A percentile compares a stretch with the other conserved stretches of the same genome.
Evolutionary conservation across 2,329 filamentous ascomycete species (phyloP).

Genomic region (Dothistroma pini): DNA sequence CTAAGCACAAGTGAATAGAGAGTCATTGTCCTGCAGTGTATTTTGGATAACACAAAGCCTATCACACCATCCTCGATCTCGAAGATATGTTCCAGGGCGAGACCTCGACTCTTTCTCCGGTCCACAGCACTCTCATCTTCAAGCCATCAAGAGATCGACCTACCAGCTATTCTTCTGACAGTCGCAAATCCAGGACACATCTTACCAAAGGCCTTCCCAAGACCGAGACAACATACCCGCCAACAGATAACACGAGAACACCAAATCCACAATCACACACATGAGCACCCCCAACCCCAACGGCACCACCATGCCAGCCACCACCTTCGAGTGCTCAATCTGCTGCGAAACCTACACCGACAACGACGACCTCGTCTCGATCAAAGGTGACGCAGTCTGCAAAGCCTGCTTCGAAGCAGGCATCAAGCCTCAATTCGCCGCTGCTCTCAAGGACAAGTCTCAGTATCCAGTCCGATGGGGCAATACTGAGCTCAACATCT

Average conservation of each 20-base stretch:
- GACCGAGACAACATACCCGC: not conserved
- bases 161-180: too few species aligned
- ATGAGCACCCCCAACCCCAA: not conserved
- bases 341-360: not conserved
- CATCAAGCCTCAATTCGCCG: constrained; percentile 1
- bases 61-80: not conserved
- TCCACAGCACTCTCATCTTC: not conserved
- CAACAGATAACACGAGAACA: not conserved
- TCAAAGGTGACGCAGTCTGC: not conserved
- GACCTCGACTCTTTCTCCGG: not conserved
- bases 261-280: not conserved
- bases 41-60: not conserved
- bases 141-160: not conserved
- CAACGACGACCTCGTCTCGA: not conserved
- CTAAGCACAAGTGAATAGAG: not conserved
- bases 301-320: not conserved
- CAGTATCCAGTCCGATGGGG: constrained; percentile 3
- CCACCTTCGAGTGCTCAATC: not conserved
- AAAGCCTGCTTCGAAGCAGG: constrained; percentile 3
- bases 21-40: not conserved
- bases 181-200: too few species aligned
- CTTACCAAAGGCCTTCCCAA: not conserved
- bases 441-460: not conserved
- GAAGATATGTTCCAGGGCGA: not conserved
- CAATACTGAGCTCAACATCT: not conserved